A percentile compares a stretch with the other conserved stretches of the same genome.
Evolutionary conservation across 2,329 filamentous ascomycete species (phyloP).

Genomic region (Coniochaeta sp.): DNA sequence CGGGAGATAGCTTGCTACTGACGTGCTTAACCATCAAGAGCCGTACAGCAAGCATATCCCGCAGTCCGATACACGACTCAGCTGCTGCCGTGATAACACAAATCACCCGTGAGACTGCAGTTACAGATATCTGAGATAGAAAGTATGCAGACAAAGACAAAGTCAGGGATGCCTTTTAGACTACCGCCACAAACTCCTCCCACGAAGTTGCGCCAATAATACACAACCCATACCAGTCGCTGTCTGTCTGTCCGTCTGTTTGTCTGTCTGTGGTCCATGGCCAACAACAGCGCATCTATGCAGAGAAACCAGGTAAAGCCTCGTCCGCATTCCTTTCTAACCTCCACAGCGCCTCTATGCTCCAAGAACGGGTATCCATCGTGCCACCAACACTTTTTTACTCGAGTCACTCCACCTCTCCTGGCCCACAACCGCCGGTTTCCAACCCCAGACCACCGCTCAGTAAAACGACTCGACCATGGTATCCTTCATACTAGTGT

Average conservation of each 20-base stretch:
- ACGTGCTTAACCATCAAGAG: no score
- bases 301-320: not conserved
- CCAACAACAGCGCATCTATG: not conserved
- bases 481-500: slow-evolving; percentile 85
- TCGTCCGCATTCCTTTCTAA: not conserved
- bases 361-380: not conserved
- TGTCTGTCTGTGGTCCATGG: not conserved
- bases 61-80: no score
- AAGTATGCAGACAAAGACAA: not conserved
- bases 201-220: not conserved
- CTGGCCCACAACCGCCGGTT: not conserved
- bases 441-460: slow-evolving; percentile 15
- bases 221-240: not conserved
- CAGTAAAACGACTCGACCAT: slow-evolving; percentile 99
- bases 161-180: not conserved
- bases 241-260: not conserved
- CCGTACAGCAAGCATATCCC: no score
- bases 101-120: no score
- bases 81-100: no score
- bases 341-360: not conserved
- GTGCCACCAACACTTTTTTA: not conserved
- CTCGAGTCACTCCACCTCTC: no score
- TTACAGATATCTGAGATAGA: no score
- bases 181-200: not conserved
- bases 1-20: no score